Base-by-base conservation (phyloP, 345 rosid species). In the Sonneratia caseolaris region DNA sequence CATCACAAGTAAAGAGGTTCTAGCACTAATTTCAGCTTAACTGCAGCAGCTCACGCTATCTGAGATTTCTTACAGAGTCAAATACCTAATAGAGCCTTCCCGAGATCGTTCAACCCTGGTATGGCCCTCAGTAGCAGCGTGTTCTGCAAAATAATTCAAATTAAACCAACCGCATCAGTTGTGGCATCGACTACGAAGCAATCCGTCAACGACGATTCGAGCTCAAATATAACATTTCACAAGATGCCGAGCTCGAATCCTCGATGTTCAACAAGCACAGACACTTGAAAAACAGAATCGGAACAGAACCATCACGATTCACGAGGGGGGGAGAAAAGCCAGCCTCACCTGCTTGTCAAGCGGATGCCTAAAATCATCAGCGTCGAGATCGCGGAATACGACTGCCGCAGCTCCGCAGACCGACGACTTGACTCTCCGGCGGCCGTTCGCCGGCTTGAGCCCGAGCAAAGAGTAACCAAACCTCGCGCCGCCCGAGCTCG, bases 281-380 rank as follows among this genome's bases (percentile, higher is more conserved):
- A 47, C 15, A 47, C 51, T 47, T 13, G 66, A 62, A 11, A 24
- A 16, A 4, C 16, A 62, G 38, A 11, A 27, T 27, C 66, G 38
- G 22, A 47, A 47, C 51, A 57, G 22, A 24, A n/a, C 18, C 64
- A 24, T 8, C 27, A 57, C 5, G 22, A 4, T 5, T 21, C 45
- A 42, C 45, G 45, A 27, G 32, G 32, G 32, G 32, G 32, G 61
- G 35, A 72, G 36, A 35, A 18, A 24, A 0, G 0, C 18, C 62
- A 11, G 6, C 47, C 56, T 8, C 35, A 94, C 99, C 99, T 95
- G 97, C 64, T 89, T 88, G 78, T 95, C 97, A 2, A 91, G 84
- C 75, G 96, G 96, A 76, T 91, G 98, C 18, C 97, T 83, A 66
- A 94, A 91, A 82, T 91, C 98, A 84, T 94, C 98, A 32, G 97